phyloP scores from a whole-genome alignment of 1,284 basidiomycete species.

The Tremellales sp. region DNA sequence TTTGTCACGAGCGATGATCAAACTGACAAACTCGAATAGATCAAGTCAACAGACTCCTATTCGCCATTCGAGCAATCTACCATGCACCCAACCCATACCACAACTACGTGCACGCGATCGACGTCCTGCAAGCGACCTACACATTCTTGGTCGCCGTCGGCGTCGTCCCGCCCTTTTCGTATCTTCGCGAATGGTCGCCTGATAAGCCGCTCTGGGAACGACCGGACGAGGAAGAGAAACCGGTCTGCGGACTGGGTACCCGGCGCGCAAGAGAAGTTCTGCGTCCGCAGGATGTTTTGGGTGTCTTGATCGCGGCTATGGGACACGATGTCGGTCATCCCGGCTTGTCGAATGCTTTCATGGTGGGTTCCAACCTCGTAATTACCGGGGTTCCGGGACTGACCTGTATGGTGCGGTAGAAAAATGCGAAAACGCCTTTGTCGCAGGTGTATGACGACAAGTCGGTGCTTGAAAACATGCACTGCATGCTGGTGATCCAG shows the following conservation, averaged over 20 bases:
- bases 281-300: constrained; percentile 69
- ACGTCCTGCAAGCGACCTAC: constrained; percentile 88
- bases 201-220: constrained; percentile 32
- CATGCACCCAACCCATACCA: constrained; percentile 87
- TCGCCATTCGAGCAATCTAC: constrained; percentile 79
- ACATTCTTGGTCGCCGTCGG: constrained; percentile 72
- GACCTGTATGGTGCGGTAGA: constrained; percentile 52
- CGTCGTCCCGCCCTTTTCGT: constrained; percentile 67
- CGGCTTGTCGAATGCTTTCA: constrained; percentile 83
- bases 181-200: constrained; percentile 28
- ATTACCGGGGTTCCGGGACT: background rate
- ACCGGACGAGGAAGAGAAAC: constrained; percentile 18
- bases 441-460: constrained; percentile 82
- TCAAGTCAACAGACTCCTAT: constrained; percentile 69
- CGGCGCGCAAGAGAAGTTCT: constrained; percentile 51
- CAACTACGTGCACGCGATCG: constrained; percentile 91
- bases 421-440: constrained; percentile 84
- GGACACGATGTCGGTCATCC: constrained; percentile 96
- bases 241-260: constrained; percentile 26
- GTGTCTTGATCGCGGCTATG: constrained; percentile 80
- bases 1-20: constrained; percentile 1
- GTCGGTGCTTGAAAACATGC: constrained; percentile 89
- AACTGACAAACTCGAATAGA: constrained; percentile 31
- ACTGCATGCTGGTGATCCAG: constrained; percentile 75
- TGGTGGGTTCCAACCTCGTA: constrained; percentile 58